Evolutionary conservation across 2,329 filamentous ascomycete genomes (phyloP), one percentile per base, ranked within the genome.

Genomic region (Dichotomopilus funicola): DNA sequence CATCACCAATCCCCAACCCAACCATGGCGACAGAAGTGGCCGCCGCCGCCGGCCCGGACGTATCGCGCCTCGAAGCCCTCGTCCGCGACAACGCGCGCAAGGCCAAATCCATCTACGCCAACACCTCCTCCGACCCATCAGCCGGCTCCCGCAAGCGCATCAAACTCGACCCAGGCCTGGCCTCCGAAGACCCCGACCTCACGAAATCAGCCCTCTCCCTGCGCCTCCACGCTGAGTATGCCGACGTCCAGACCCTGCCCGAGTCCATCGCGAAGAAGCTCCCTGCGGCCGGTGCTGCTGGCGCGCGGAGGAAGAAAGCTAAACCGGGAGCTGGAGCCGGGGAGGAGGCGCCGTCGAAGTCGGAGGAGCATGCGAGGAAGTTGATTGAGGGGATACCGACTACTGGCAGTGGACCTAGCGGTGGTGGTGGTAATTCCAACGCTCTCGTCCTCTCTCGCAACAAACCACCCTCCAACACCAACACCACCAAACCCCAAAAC

Each of bases 221-320:
- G 53, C 81, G 86, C 48, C 83, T 88, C 67, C 78, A 78, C 52
- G 77, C 76, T 66, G 91, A 96, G 74, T 96, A 96, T 71, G 81
- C 85, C 63, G 77, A 85, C 66, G 86, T 94, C 27, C 82, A 84
- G 67, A 86, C 87, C 59, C 78, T 96, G 3, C 91, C 91, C 5
- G 82, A 86, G 27, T 82, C 82, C 1, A 78, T 96, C 19, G 88
- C 88, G 38, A 86, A 88, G 27, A 94, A 91, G 68, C 87, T 87
- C 11, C 81, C 77, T 2, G 75, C 77, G 4, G 74, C 19, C n/a
- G n/a, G n/a, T 27, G 19, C 19, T 27, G 19, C 82, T n/a, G 79
- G 78, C 7, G 78, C 81, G 58, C 78, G 84, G 61, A 78, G 83
- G 62, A 88, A 64, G 55, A 68, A 79, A 59, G 71, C 74, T 54